These are phyloP conservation scores for Aureobasidium musti DNA, from an alignment of 2,329 filamentous ascomycete genomes.

Conservation along the genomic window DNA sequence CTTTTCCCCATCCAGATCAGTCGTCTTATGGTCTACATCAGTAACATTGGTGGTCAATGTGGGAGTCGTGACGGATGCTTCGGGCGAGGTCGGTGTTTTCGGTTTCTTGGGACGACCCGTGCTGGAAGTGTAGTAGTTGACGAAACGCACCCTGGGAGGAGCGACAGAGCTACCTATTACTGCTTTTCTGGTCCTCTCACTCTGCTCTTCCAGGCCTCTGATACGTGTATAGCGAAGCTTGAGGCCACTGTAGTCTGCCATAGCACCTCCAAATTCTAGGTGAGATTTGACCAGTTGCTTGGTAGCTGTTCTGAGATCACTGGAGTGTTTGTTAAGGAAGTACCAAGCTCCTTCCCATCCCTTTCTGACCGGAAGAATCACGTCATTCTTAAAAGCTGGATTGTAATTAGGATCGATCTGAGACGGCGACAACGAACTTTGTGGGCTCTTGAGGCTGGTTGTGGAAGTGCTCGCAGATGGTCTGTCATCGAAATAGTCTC, in stretches of 20 bases:
- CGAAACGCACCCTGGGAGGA: slow-evolving; percentile 67
- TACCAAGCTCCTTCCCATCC: slow-evolving; percentile 68
- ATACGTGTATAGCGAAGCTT: slow-evolving; percentile 69
- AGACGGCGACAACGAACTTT: slow-evolving; percentile 39
- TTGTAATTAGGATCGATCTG: slow-evolving; percentile 67
- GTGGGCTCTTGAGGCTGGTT: slow-evolving; percentile 30
- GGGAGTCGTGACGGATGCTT: not conserved
- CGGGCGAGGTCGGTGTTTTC: slow-evolving; percentile 47
- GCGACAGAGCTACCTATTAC: slow-evolving; percentile 34
- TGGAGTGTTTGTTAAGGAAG: slow-evolving; percentile 79
- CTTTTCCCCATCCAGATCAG: slow-evolving; percentile 27
- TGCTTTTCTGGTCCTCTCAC: slow-evolving; percentile 51
- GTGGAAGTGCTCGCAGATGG: slow-evolving; percentile 11
- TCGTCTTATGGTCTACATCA: not conserved
- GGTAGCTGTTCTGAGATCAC: slow-evolving; percentile 69
- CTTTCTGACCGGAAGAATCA: slow-evolving; percentile 66
- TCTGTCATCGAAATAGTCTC: slow-evolving; percentile 16
- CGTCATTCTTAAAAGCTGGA: slow-evolving; percentile 73
- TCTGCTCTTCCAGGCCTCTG: slow-evolving; percentile 69
- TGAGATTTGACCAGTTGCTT: slow-evolving; percentile 76
- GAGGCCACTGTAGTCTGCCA: slow-evolving; percentile 73
- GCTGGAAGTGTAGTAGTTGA: slow-evolving; percentile 90
- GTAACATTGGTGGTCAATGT: not conserved
- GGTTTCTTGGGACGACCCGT: slow-evolving; percentile 65
- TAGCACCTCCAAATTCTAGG: slow-evolving; percentile 76